A percentile compares a stretch with the other conserved stretches of the same genome.
Conservation (phyloP, 306 rosid genomes). For the Prunus davidiana region DNA sequence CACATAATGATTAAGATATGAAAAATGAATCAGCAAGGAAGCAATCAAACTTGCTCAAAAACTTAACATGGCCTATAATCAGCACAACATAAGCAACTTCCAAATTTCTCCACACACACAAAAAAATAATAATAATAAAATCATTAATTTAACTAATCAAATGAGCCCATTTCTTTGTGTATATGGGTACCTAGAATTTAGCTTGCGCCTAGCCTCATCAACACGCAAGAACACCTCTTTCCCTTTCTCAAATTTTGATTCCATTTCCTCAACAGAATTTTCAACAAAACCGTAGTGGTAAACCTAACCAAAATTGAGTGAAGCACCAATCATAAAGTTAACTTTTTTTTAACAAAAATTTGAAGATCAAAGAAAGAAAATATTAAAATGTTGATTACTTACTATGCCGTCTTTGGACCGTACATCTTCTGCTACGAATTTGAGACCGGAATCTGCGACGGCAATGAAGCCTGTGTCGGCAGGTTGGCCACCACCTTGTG, state of each 20-base stretch:
- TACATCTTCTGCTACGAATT: slow-evolving; percentile 57
- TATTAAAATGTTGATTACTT: slow-evolving; percentile 7
- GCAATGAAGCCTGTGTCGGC: slow-evolving; percentile 56
- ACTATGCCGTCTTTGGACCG: slow-evolving; percentile 69
- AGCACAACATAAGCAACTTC: not conserved
- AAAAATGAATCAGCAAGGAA: not conserved
- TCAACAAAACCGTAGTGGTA: slow-evolving; percentile 59
- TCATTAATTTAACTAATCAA: not conserved
- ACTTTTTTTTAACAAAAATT: not conserved
- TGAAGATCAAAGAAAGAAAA: not conserved
- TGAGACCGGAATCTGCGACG: slow-evolving; percentile 31
- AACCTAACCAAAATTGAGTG: slow-evolving; percentile 34
- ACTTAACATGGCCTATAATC: not conserved
- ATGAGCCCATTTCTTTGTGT: not conserved
- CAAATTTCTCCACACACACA: not conserved
- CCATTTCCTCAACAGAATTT: slow-evolving; percentile 36
- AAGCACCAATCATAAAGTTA: not conserved
- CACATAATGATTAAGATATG: not conserved
- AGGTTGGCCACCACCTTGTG: slow-evolving; percentile 93
- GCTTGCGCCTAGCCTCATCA: slow-evolving; percentile 65
- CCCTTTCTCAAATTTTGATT: slow-evolving; percentile 32
- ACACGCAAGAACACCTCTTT: slow-evolving; percentile 50
- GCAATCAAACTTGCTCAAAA: not conserved
- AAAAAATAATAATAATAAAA: not conserved
- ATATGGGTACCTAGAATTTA: slow-evolving; percentile 48